These are phyloP conservation scores for Choricystis sp. DNA, from an alignment of 139 green algal species.

Conservation along the genomic window DNA sequence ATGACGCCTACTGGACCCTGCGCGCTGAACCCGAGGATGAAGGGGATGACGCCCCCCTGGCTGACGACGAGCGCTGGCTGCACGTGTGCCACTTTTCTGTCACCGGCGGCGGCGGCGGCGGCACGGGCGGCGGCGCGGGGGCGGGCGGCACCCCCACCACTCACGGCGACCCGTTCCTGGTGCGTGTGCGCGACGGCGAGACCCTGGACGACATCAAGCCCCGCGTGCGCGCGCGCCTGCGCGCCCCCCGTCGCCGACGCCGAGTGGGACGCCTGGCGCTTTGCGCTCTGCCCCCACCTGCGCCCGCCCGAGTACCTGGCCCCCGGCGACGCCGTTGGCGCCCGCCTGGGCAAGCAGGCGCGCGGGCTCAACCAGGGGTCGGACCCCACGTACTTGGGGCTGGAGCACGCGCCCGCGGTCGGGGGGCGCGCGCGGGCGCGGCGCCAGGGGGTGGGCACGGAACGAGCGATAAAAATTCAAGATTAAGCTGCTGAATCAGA, in stretches of 20 bases:
- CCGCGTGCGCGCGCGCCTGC: slow-evolving; percentile 15
- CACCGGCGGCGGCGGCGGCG: background rate
- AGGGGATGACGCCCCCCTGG: background rate
- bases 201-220: slow-evolving; percentile 47
- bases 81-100: background rate
- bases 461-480: slow-evolving; percentile 57
- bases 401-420: slow-evolving; percentile 30
- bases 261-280: background rate
- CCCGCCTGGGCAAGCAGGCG: background rate
- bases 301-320: slow-evolving; percentile 2
- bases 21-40: slow-evolving; percentile 12
- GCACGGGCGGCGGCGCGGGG: slow-evolving; percentile 1
- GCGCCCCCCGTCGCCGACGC: background rate
- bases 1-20: slow-evolving; percentile 66
- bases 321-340: background rate
- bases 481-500: slow-evolving; percentile 3
- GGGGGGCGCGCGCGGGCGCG: no score
- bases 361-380: background rate
- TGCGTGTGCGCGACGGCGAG: slow-evolving; percentile 49
- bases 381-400: slow-evolving; percentile 32
- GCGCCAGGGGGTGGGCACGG: slow-evolving; percentile 12
- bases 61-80: background rate
- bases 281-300: background rate
- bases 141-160: background rate
- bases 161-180: slow-evolving; percentile 64